Evolutionary conservation across 345 rosid genomes (phyloP).

Genomic region (Sisymbrium irio): DNA sequence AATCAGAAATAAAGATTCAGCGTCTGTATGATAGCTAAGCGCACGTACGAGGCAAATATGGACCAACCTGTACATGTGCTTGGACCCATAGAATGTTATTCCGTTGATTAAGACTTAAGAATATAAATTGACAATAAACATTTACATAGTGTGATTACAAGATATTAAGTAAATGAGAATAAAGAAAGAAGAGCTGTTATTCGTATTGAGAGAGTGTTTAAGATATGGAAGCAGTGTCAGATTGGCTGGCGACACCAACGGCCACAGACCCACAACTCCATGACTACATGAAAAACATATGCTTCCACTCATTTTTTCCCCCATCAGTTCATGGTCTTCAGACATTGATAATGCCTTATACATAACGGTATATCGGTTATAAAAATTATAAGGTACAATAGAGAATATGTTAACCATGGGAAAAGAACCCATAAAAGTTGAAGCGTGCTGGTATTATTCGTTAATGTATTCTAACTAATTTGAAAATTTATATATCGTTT

Average conservation of each 20-base stretch:
- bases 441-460: too few species aligned
- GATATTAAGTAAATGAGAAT: neutral
- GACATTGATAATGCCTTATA: neutral
- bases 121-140: neutral
- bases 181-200: neutral
- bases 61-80: slow-evolving; percentile 66
- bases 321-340: neutral
- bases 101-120: neutral
- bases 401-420: neutral
- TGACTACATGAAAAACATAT: neutral
- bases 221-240: slow-evolving; percentile 33
- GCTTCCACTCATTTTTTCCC: neutral
- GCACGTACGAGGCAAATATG: slow-evolving; percentile 36
- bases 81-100: slow-evolving; percentile 15
- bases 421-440: neutral
- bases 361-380: neutral
- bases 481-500: too few species aligned
- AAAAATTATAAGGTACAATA: neutral
- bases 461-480: too few species aligned
- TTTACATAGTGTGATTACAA: neutral
- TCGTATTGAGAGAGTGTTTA: slow-evolving; percentile 18
- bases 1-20: neutral
- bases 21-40: slow-evolving; percentile 12
- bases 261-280: slow-evolving; percentile 35
- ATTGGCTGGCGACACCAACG: slow-evolving; percentile 44